phyloP scores from a whole-genome alignment of 225 moss, liverwort and hornwort genomes.

The Physcomitrium patens region DNA sequence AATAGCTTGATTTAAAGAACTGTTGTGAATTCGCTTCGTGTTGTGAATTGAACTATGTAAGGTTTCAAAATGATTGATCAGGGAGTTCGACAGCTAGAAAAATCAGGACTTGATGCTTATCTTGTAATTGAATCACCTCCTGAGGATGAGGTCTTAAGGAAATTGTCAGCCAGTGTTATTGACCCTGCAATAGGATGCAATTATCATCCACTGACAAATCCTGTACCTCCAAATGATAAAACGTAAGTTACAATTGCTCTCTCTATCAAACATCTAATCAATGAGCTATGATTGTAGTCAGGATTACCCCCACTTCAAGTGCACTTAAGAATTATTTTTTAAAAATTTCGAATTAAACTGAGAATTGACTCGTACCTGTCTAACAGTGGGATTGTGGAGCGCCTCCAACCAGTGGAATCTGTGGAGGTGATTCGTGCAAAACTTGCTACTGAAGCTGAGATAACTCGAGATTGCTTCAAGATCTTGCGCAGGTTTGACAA shows the following conservation, averaged over 20 bases:
- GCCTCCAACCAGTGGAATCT: conserved; percentile 54
- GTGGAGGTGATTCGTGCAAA: conserved; percentile 45
- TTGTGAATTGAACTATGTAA: background rate
- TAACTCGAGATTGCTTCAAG: conserved; percentile 31
- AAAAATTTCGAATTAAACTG: no score
- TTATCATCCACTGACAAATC: conserved; percentile 67
- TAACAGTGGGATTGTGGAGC: conserved; percentile 57
- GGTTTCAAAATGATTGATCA: conserved; percentile 6
- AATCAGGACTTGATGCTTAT: conserved; percentile 61
- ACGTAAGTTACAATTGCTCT: conserved; percentile 19
- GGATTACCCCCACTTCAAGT: no score
- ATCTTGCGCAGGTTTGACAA: conserved; percentile 56
- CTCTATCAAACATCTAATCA: background rate
- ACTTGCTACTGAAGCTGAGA: conserved; percentile 31
- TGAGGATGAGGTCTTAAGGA: conserved; percentile 46
- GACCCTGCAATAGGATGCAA: conserved; percentile 61
- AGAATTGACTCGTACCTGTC: background rate
- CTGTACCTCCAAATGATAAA: conserved; percentile 61
- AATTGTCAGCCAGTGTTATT: conserved; percentile 41
- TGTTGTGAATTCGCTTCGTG: no score
- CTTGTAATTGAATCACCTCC: conserved; percentile 55
- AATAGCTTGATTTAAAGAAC: no score
- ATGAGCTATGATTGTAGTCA: no score
- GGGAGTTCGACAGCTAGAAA: conserved; percentile 25
- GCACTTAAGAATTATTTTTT: no score